A percentile compares a stretch with the other conserved stretches of the same genome.
phyloP scores from a whole-genome alignment of 192 early-diverging fungal species.

The Gamsiella multidivaricata region DNA sequence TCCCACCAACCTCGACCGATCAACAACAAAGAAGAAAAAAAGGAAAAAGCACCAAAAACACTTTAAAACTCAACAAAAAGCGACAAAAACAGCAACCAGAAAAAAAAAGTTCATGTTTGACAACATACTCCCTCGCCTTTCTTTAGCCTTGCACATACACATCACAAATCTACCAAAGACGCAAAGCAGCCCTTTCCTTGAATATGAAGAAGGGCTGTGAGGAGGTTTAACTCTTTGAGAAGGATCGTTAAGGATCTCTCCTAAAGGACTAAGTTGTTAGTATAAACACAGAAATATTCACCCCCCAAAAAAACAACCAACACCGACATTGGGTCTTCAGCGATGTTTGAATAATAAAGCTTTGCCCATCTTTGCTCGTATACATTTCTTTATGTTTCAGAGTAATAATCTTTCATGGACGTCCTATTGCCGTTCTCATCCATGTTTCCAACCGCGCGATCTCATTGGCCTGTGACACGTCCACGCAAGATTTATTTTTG shows the following conservation, averaged over 20 bases:
- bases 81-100: slow-evolving; percentile 3
- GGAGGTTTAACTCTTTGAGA: slow-evolving; percentile 20
- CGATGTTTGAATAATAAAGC: not conserved
- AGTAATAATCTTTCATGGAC: too few species aligned
- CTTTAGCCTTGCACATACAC: slow-evolving; percentile 21
- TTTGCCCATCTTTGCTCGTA: not conserved
- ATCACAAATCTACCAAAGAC: slow-evolving; percentile 19
- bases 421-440: not conserved
- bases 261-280: slow-evolving; percentile 14
- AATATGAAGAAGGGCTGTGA: slow-evolving; percentile 36
- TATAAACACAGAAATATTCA: slow-evolving; percentile 34
- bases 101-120: slow-evolving; percentile 2
- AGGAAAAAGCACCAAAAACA: slow-evolving; percentile 12
- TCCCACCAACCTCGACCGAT: not conserved
- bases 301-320: slow-evolving; percentile 9
- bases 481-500: too few species aligned
- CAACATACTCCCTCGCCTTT: slow-evolving; percentile 12
- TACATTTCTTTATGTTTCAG: too few species aligned
- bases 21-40: slow-evolving; percentile 18
- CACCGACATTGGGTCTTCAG: not conserved
- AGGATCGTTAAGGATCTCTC: not conserved
- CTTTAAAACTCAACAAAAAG: slow-evolving; percentile 19
- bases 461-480: not conserved
- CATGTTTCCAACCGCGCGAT: not conserved
- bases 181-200: slow-evolving; percentile 29